Evolutionary conservation across 148 eudicot genomes (phyloP).

Genomic region (Vaccinium darrowii): DNA sequence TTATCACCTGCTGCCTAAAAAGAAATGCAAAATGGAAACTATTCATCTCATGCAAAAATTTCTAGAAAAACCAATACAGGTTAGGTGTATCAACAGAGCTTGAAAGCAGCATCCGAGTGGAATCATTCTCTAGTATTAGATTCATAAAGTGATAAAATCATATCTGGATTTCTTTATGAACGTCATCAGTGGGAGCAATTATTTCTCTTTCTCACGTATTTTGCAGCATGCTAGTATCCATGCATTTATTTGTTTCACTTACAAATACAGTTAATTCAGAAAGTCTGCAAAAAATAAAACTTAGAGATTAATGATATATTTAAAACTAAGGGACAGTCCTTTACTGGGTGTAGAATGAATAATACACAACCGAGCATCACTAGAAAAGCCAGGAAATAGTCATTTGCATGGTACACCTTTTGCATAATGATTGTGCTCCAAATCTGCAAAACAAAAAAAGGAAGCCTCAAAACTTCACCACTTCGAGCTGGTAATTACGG

Average conservation of each 20-base stretch:
- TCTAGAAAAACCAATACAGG: not conserved
- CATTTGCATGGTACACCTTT: slow-evolving; percentile 82
- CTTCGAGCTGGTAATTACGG: not conserved
- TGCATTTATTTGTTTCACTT: not conserved
- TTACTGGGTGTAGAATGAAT: slow-evolving; percentile 84
- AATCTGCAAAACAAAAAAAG: slow-evolving; percentile 42
- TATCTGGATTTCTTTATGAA: not conserved
- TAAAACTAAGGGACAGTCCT: not conserved
- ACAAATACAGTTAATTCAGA: not conserved
- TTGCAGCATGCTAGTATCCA: not conserved
- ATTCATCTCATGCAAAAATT: not conserved
- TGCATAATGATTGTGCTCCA: slow-evolving; percentile 96
- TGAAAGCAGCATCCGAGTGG: not conserved
- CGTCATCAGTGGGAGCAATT: not conserved
- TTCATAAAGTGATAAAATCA: not conserved
- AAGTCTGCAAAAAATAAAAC: not conserved
- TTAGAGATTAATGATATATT: not conserved
- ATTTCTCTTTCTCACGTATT: not conserved
- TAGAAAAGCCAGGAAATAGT: slow-evolving; percentile 74
- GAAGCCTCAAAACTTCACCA: not conserved
- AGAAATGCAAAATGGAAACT: slow-evolving; percentile 13
- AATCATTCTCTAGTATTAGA: not conserved
- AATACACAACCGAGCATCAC: slow-evolving; percentile 87
- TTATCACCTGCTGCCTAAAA: slow-evolving; percentile 76
- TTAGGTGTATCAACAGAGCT: not conserved